Evolutionary conservation across 441 rosid species (phyloP), one percentile per base, ranked within the genome.

Genomic region (Jatropha multifida): DNA sequence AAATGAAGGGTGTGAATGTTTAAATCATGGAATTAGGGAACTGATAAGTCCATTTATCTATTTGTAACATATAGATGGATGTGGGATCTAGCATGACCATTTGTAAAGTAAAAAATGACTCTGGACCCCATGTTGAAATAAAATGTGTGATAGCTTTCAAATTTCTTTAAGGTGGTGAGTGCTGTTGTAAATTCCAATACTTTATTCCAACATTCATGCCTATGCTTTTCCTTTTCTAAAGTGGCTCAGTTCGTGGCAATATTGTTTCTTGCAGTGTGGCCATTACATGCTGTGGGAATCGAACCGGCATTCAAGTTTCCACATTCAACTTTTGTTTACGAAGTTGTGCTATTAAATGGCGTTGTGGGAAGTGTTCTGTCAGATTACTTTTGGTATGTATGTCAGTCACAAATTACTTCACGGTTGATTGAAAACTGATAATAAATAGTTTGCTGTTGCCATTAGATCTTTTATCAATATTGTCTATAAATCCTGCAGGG

Each of bases 331-430:
- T 85, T 84, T 12, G 40, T 80, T 17, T 74, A 66, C 0, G 88
- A 87, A 76, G 77, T 68, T 37, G 84, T 90, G 74, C 65, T 90
- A 44, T 68, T 88, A 41, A 90, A 88, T 63, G 81, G 91, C 68
- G 51, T 87, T 6, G 72, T 87, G 15, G 92, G 91, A 27, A 87
- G 89, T 46, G 87, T 90, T 73, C 80, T 90, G 11, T 83, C 84
- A 0, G 92, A 90, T 72, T 90, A 90, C 80, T 83, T 88, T 59
- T 87, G 92, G 94, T 87, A 84, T 3, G 87, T 72, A 49, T 14
- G 10, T 3, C 27, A 27, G 10, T 63, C 18, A 14, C n/a, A 54
- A 42, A 23, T 14, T 49, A 9, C 12, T 55, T 71, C 17, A 7
- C 26, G 26, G 10, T 14, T 27, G 72, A 48, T 76, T 42, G 54